phyloP scores from a whole-genome alignment of 106 monocot species.

The Narthecium ossifragum region DNA sequence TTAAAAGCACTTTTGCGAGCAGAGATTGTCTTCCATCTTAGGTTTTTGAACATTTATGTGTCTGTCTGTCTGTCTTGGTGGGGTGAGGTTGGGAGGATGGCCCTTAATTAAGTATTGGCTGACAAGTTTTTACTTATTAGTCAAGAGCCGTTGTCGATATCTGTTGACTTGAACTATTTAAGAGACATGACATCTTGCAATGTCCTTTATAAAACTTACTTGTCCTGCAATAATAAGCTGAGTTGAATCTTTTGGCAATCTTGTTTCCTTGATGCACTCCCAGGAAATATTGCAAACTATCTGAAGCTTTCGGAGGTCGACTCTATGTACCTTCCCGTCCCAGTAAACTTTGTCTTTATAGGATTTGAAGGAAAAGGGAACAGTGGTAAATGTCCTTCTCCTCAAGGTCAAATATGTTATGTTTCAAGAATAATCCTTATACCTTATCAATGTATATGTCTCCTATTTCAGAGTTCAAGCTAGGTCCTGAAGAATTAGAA shows the following conservation, averaged over 20 bases:
- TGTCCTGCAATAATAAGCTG: background rate
- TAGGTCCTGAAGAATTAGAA: constrained; percentile 77
- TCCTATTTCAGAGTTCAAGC: constrained; percentile 58
- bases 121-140: background rate
- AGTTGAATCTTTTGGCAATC: background rate
- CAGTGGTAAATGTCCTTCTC: constrained; percentile 36
- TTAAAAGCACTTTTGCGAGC: too few relatives aligned
- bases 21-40: too few relatives aligned
- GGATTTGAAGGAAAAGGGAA: constrained; percentile 99
- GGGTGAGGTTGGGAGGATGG: too few relatives aligned
- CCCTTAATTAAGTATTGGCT: too few relatives aligned
- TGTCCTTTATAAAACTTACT: background rate
- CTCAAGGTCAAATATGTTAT: background rate
- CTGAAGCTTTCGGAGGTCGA: constrained; percentile 76
- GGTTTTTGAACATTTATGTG: too few relatives aligned
- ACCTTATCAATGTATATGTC: background rate
- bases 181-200: too few relatives aligned
- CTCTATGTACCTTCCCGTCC: constrained; percentile 79
- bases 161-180: too few relatives aligned
- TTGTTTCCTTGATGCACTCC: background rate
- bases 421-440: background rate
- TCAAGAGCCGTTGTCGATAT: background rate
- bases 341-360: constrained; percentile 91
- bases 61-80: too few relatives aligned
- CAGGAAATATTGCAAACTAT: constrained; percentile 91